Evolutionary conservation across 345 rosid species (phyloP), one percentile per base, ranked within the genome.

Genomic region (Citrus reticulata): DNA sequence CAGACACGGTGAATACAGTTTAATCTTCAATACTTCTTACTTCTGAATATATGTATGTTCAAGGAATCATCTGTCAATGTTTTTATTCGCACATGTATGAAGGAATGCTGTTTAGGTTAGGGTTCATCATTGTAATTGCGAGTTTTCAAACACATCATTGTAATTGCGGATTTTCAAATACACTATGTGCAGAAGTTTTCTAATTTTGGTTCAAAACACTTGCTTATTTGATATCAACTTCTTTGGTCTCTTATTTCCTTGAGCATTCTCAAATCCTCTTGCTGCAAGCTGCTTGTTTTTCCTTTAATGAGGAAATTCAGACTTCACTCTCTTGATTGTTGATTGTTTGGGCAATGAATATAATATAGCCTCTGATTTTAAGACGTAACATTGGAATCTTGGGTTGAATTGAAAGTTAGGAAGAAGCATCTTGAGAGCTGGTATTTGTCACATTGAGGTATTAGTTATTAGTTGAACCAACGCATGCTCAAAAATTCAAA

Each of bases 1-100:
- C 97, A 0, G 99, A 96, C 82, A 96, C 97, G 59, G 68, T 82
- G 25, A 94, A 92, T 78, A 87, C 88, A 7, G 98, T 96, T 82
- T 96, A 86, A 91, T 62, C 58, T 49, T 49, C 24, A 6, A 35
- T 42, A 72, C 67, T 72, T 57, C 16, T 29, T 24, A 49, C 24
- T 5, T 67, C 35, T 58, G 29, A 74, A 71, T 62, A 42, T 29
- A 74, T 42, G 9, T 20, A 30, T 11, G 11, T 39, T 46, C 13
- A 8, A 51, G 16, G 34, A 24, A 51, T 55, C 25, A 39, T 37
- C 65, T 77, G 27, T 35, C 24, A 25, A 10, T 32, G 62, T 29
- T 32, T 68, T 55, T 10, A 9, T 77, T 67, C 34, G 0, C 20
- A 25, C 65, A 24, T 34, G 24, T 67, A 16, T 35, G 27, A 35